These are phyloP conservation scores for Thelonectria blattea DNA, from an alignment of 2,329 filamentous ascomycete genomes.

Conservation along the genomic window DNA sequence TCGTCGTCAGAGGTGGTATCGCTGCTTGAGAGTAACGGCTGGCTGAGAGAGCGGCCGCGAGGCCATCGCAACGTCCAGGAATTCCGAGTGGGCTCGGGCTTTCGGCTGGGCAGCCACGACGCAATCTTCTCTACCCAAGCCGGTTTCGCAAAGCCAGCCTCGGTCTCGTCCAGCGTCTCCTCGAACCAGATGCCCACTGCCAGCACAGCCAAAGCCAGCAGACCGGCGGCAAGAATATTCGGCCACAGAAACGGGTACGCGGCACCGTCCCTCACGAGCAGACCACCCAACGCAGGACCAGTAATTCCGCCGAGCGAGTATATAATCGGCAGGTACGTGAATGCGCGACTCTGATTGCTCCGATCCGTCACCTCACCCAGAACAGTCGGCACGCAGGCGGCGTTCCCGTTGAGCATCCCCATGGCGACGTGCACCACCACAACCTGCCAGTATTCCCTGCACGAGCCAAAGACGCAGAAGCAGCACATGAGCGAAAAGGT, in stretches of 20 bases:
- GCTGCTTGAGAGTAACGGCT: constrained; percentile 39
- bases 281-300: constrained; percentile 86
- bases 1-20: constrained; percentile 33
- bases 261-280: constrained; percentile 67
- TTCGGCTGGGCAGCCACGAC: constrained; percentile 36
- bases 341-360: constrained; percentile 91
- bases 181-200: constrained; percentile 82
- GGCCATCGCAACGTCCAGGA: constrained; percentile 51
- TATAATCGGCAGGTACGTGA: constrained; percentile 94
- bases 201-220: constrained; percentile 75
- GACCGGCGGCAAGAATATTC: constrained; percentile 76
- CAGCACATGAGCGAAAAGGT: constrained; percentile 82
- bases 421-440: constrained; percentile 86
- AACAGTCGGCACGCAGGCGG: constrained; percentile 91
- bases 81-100: constrained; percentile 32
- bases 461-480: constrained; percentile 88
- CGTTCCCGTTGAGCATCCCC: constrained; percentile 94
- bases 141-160: constrained; percentile 41
- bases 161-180: constrained; percentile 65
- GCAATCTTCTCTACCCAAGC: constrained; percentile 43
- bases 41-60: constrained; percentile 33
- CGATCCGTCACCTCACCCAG: constrained; percentile 94
- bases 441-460: constrained; percentile 80
- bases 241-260: constrained; percentile 84
- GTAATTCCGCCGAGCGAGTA: constrained; percentile 95